These are phyloP conservation scores for Penicillium sp. DNA, from an alignment of 2,329 filamentous ascomycete species.

Conservation along the genomic window DNA sequence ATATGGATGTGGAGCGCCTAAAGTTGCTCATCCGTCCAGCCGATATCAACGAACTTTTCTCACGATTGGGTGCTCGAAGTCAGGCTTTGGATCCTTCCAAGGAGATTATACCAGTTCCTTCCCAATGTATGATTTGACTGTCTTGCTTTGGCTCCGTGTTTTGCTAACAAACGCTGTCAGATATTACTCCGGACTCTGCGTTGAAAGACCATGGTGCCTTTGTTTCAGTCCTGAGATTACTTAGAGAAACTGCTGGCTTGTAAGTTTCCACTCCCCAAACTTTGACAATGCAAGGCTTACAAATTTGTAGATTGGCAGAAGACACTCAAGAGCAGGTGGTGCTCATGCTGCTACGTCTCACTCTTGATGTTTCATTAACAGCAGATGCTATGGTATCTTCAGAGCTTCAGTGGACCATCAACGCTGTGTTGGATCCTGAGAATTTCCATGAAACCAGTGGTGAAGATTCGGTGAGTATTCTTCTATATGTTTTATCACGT, in stretches of 20 bases:
- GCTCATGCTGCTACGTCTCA: slow-evolving; percentile 38
- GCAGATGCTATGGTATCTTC: slow-evolving; percentile 31
- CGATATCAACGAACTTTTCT: slow-evolving; percentile 56
- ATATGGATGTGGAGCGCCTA: slow-evolving; percentile 31
- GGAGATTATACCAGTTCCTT: slow-evolving; percentile 28
- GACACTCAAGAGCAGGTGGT: slow-evolving; percentile 35
- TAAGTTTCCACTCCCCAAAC: slow-evolving; percentile 16
- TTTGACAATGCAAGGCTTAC: slow-evolving; percentile 10
- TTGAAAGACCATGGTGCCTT: slow-evolving; percentile 22
- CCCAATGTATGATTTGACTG: slow-evolving; percentile 22
- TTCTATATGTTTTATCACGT: neutral
- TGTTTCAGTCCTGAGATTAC: slow-evolving; percentile 37
- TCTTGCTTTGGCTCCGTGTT: neutral
- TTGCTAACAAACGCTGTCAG: slow-evolving; percentile 18
- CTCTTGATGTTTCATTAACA: slow-evolving; percentile 37
- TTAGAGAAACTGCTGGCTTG: slow-evolving; percentile 34
- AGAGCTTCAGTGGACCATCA: slow-evolving; percentile 37
- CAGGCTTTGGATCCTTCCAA: slow-evolving; percentile 44
- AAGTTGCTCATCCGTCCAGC: slow-evolving; percentile 38
- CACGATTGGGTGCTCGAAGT: slow-evolving; percentile 55
- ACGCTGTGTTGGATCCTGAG: slow-evolving; percentile 28
- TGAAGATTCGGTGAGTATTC: slow-evolving; percentile 26
- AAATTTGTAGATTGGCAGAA: slow-evolving; percentile 32
- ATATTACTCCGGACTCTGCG: slow-evolving; percentile 14
- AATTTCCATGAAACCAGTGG: slow-evolving; percentile 21